Percentiles rank a stretch among this genome's conserved stretches.
phyloP scores from a whole-genome alignment of 768 basidiomycete species.

The Omphalotus guepiniiformis region DNA sequence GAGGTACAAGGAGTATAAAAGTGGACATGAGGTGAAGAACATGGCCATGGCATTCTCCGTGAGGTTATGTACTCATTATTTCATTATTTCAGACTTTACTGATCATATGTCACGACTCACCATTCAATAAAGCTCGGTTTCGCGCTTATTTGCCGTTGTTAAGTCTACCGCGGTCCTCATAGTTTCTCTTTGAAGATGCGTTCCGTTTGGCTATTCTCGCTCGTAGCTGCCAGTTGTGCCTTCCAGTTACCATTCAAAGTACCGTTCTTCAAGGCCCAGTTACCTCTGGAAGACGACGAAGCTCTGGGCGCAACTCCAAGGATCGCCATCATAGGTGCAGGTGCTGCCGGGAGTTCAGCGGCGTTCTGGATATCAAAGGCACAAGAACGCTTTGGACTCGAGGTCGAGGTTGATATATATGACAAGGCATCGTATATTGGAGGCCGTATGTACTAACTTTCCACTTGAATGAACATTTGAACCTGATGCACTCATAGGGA shows the following conservation, averaged over 20 bases:
- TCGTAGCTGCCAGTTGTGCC: constrained; percentile 7
- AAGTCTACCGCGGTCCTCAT: too few species aligned
- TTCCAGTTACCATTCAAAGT: constrained; percentile 52
- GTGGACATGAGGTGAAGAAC: background rate
- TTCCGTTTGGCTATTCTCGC: background rate
- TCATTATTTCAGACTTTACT: too few species aligned
- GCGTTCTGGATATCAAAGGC: constrained; percentile 83
- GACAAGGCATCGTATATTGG: constrained; percentile 76
- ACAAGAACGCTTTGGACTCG: constrained; percentile 62
- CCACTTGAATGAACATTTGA: constrained; percentile 3
- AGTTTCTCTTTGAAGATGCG: constrained; percentile 8
- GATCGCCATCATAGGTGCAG: constrained; percentile 84
- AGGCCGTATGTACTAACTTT: constrained; percentile 59
- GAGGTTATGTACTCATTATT: too few species aligned
- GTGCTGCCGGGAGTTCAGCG: constrained; percentile 81
- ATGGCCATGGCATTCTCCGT: background rate
- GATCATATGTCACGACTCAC: too few species aligned
- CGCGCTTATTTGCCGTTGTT: too few species aligned
- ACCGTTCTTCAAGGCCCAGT: constrained; percentile 45
- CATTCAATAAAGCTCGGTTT: too few species aligned
- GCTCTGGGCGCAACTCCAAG: constrained; percentile 34
- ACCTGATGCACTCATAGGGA: constrained; percentile 44
- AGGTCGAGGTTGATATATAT: constrained; percentile 80
- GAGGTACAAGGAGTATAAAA: constrained; percentile 35
- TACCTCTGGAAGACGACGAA: constrained; percentile 16